Evolutionary conservation across 2,329 filamentous ascomycete species (phyloP).

Genomic region (Fusarium sp.): DNA sequence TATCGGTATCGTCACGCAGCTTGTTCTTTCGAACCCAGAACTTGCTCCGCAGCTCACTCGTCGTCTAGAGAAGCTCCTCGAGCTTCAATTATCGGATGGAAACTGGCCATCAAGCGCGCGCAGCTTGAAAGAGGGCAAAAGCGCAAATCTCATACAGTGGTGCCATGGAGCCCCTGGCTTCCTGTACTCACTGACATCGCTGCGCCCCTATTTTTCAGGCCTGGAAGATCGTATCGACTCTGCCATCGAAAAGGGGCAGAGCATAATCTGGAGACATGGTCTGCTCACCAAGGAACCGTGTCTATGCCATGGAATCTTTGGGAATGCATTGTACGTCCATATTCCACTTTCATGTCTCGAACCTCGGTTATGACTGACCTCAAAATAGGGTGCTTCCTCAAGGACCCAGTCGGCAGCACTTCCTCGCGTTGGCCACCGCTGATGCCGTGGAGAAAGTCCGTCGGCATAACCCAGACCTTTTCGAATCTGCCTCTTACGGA

Average conservation of each 20-base stretch:
- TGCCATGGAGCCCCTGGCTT: constrained; percentile 76
- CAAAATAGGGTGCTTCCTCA: constrained; percentile 47
- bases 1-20: constrained; percentile 76
- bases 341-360: constrained; percentile 43
- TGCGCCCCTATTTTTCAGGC: constrained; percentile 66
- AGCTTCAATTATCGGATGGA: constrained; percentile 68
- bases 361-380: constrained; percentile 39
- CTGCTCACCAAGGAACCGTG: constrained; percentile 72
- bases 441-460: constrained; percentile 62
- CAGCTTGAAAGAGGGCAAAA: constrained; percentile 54
- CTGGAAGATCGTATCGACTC: constrained; percentile 64
- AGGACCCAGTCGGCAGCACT: constrained; percentile 60
- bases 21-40: constrained; percentile 67
- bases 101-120: constrained; percentile 70
- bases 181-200: constrained; percentile 65
- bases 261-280: constrained; percentile 66
- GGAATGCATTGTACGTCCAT: constrained; percentile 69
- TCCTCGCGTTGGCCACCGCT: constrained; percentile 67
- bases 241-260: constrained; percentile 62
- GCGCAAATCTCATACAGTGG: constrained; percentile 67
- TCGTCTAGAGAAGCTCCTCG: constrained; percentile 65
- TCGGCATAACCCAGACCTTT: constrained; percentile 47
- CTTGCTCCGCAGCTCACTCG: constrained; percentile 64
- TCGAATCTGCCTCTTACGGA: constrained; percentile 54
- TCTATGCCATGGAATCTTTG: constrained; percentile 72